Percentiles rank a stretch among this genome's conserved stretches.
Conservation (phyloP, 2,329 filamentous ascomycete species). For the Talaromyces sp. region DNA sequence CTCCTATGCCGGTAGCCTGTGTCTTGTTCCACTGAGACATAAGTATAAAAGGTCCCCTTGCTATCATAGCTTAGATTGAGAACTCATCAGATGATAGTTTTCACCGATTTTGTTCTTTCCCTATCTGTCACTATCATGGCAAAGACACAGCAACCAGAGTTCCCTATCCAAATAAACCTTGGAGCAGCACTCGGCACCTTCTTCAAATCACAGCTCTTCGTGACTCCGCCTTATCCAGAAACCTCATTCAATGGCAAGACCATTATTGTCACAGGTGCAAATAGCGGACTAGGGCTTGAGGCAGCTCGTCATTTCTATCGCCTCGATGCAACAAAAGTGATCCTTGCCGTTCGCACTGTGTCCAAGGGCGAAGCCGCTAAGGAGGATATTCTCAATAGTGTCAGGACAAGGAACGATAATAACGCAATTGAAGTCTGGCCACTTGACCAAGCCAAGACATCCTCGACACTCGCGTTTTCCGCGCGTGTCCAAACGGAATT, state of each 20-base stretch:
- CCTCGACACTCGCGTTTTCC: background rate
- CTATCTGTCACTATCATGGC: background rate
- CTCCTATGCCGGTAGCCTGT: background rate
- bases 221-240: background rate
- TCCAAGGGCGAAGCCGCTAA: conserved; percentile 44
- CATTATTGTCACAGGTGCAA: conserved; percentile 48
- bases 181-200: background rate
- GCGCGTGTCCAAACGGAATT: background rate
- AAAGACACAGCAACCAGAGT: background rate
- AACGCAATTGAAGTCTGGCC: conserved; percentile 1
- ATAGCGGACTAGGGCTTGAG: conserved; percentile 38
- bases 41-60: background rate
- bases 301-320: conserved; percentile 41
- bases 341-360: conserved; percentile 47
- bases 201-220: conserved; percentile 11
- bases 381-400: conserved; percentile 1
- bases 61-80: background rate
- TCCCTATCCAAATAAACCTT: background rate
- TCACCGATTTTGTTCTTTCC: background rate
- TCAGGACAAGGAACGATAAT: background rate
- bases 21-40: background rate
- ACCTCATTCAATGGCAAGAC: conserved; percentile 29
- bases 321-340: conserved; percentile 41
- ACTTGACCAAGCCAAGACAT: background rate
- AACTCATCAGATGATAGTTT: background rate